Evolutionary conservation across 2,329 filamentous ascomycete genomes (phyloP), one percentile per base, ranked within the genome.

Genomic region (Penicillium sp.): DNA sequence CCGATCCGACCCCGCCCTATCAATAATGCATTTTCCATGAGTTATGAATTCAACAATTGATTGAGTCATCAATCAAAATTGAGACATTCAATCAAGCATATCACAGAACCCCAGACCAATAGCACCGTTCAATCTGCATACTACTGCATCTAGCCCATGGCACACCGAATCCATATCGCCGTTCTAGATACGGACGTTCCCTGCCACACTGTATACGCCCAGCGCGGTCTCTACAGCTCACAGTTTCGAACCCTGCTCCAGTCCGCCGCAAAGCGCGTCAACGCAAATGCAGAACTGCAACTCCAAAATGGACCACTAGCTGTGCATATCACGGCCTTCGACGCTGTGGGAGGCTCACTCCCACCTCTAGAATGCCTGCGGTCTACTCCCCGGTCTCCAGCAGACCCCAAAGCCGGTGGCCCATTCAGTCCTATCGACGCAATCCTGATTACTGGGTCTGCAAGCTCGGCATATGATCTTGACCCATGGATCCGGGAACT

Each of bases 131-230:
- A 16, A 49, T 44, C 14, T 13, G 31, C 21, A 16, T 14, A 43
- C 14, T 31, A 16, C 37, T 27, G n/a, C 31, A 43, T 35, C 47
- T 4, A 43, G 50, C 46, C 60, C 42, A 67, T 63, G 60, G 50
- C 60, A 37, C 58, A 51, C 48, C 63, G 37, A 19, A 64, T 78
- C 63, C 65, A 76, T 64, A 61, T 75, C 59, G 65, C 75, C 56
- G 56, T 72, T 22, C 59, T 76, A 49, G 69, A 79, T 66, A 55
- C 71, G 58, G 66, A 79, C 60, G 55, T 72, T 21, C 73, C 73
- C 21, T 70, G 71, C 14, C 67, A 65, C 11, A 52, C 63, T 26
- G 66, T 75, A 54, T 74, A 74, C 56, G 56, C 57, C 19, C 52
- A 65, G 16, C 71, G 68, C 6, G 73, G 73, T 48, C 62, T 74